A percentile compares a stretch with the other conserved stretches of the same genome.
phyloP scores from a whole-genome alignment of 441 rosid species.

The Populus hybrid region DNA sequence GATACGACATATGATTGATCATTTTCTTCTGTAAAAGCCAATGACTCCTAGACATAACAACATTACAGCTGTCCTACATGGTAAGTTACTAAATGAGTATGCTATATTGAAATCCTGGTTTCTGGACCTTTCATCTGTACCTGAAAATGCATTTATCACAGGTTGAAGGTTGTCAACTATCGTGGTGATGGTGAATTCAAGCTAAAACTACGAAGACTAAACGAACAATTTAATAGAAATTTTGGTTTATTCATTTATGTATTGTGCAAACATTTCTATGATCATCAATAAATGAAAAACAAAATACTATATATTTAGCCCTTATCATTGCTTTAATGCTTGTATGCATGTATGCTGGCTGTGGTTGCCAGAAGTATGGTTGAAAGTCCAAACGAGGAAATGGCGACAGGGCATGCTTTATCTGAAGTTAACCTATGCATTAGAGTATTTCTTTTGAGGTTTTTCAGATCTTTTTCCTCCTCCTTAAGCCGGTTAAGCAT shows the following conservation, averaged over 20 bases:
- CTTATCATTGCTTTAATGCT: no score
- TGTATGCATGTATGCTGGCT: no score
- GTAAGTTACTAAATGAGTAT: background rate
- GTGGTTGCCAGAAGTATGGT: no score
- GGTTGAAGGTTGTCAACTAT: conserved; percentile 15
- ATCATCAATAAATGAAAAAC: background rate
- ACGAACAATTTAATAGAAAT: conserved; percentile 10
- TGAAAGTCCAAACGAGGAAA: no score
- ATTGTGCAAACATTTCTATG: background rate
- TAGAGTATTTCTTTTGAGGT: no score
- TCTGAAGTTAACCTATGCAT: no score
- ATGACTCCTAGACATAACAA: background rate
- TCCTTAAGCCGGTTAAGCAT: no score
- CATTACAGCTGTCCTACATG: background rate
- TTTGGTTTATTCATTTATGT: conserved; percentile 21
- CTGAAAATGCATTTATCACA: conserved; percentile 1
- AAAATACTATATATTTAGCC: no score
- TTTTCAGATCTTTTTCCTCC: no score
- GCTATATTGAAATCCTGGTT: background rate
- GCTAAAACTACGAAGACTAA: background rate
- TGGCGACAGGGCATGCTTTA: no score
- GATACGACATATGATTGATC: conserved; percentile 77
- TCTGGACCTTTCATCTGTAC: background rate
- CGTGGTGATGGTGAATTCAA: background rate
- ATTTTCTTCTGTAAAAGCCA: conserved; percentile 46